Conservation (phyloP, 768 basidiomycete genomes). For the Suillus placidus region DNA sequence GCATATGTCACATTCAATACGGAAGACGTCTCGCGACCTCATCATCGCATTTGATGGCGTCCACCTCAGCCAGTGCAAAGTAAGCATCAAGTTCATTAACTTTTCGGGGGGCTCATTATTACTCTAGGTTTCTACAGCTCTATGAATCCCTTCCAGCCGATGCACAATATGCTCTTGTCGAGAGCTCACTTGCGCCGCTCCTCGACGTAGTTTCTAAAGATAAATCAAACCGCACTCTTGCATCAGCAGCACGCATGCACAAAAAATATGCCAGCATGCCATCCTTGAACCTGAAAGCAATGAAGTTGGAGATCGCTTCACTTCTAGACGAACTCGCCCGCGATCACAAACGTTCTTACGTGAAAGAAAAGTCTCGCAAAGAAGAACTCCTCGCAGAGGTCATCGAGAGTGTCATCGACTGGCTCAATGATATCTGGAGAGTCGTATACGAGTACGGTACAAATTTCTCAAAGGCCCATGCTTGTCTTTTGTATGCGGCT, state of each 20-base stretch:
- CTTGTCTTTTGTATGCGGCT: conserved; percentile 55
- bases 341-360: conserved; percentile 54
- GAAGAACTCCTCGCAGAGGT: conserved; percentile 60
- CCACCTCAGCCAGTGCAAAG: conserved; percentile 23
- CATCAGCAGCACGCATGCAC: conserved; percentile 45
- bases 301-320: conserved; percentile 54
- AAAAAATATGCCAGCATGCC: conserved; percentile 46
- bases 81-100: neutral
- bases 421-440: conserved; percentile 68
- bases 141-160: conserved; percentile 58
- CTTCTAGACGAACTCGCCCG: conserved; percentile 55
- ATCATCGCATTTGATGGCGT: conserved; percentile 16
- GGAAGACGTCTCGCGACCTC: neutral
- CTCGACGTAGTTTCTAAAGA: conserved; percentile 46
- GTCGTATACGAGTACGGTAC: conserved; percentile 60
- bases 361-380: conserved; percentile 55
- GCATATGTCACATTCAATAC: neutral
- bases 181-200: conserved; percentile 51
- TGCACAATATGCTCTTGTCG: conserved; percentile 50
- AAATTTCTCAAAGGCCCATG: conserved; percentile 54
- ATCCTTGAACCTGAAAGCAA: conserved; percentile 51
- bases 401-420: conserved; percentile 54
- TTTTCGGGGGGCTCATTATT: neutral
- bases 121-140: conserved; percentile 45
- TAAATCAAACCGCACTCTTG: conserved; percentile 41